A percentile compares a stretch with the other conserved stretches of the same genome.
Conservation (phyloP, 1,284 basidiomycete genomes). For the Tilletia caries region DNA sequence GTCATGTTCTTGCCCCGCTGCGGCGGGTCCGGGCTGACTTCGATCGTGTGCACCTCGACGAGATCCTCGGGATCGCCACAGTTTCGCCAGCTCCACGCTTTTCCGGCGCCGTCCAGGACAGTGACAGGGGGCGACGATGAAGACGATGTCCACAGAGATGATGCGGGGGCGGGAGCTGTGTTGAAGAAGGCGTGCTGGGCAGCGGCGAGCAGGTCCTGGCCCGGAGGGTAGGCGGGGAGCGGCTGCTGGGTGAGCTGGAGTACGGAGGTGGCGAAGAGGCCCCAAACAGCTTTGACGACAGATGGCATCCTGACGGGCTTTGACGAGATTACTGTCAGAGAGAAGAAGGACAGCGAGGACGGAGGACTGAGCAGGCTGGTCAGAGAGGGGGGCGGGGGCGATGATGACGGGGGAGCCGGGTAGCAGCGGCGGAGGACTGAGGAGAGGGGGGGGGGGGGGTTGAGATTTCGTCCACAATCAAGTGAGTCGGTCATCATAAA, state of each 20-base stretch:
- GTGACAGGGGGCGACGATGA: background rate
- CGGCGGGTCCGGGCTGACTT: constrained; percentile 48
- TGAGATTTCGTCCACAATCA: no score
- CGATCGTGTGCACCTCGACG: constrained; percentile 38
- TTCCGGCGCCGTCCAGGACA: constrained; percentile 10
- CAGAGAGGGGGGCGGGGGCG: no score
- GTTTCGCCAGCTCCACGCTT: constrained; percentile 43
- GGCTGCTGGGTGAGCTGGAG: background rate
- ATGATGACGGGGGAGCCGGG: no score
- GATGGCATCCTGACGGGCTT: constrained; percentile 6
- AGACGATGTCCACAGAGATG: background rate
- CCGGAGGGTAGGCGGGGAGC: background rate
- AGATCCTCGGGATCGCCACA: constrained; percentile 37
- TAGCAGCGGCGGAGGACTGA: no score
- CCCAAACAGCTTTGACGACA: constrained; percentile 7
- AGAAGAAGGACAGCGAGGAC: no score
- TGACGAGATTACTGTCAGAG: no score
- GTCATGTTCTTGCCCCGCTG: constrained; percentile 47
- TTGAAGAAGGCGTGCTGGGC: constrained; percentile 4
- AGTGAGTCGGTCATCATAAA: no score
- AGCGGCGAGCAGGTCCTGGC: constrained; percentile 4
- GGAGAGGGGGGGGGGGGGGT: no score
- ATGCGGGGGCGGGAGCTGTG: background rate
- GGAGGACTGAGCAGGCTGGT: no score
- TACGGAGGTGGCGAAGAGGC: background rate